A percentile compares a stretch with the other conserved stretches of the same genome.
Conservation (phyloP, 108 stramenopile genomes). For the Pseudonitzschia delicatissima region DNA sequence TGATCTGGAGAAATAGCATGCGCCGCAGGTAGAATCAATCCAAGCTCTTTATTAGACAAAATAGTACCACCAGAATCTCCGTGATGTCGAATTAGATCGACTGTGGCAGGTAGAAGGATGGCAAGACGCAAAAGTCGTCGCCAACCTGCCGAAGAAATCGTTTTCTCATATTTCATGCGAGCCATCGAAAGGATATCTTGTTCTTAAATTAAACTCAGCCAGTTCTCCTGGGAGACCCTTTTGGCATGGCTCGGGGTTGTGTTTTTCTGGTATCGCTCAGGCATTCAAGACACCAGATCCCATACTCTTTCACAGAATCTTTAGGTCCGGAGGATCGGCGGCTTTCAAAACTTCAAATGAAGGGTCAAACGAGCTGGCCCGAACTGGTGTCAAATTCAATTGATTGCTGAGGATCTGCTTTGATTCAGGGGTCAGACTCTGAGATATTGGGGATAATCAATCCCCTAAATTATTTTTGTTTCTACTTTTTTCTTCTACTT, state of each 20-base stretch:
- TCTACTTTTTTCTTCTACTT: too few species aligned
- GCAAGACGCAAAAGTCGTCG: neutral
- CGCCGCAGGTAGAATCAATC: neutral
- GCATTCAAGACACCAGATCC: conserved; percentile 24
- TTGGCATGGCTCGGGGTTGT: too few species aligned
- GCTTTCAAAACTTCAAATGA: too few species aligned
- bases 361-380: too few species aligned
- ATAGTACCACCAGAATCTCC: neutral
- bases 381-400: too few species aligned
- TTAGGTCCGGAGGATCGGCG: too few species aligned
- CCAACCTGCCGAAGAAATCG: conserved; percentile 5
- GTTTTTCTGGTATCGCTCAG: conserved; percentile 17
- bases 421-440: too few species aligned
- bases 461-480: too few species aligned
- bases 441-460: too few species aligned
- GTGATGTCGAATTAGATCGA: neutral
- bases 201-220: neutral
- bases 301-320: too few species aligned
- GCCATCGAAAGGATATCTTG: neutral
- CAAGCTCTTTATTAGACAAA: neutral
- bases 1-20: conserved; percentile 2
- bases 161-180: neutral
- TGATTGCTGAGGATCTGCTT: too few species aligned
- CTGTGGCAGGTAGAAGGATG: neutral
- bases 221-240: too few species aligned